These are phyloP conservation scores for Bathelium albidoporum DNA, from an alignment of 495 filamentous ascomycete genomes.

Conservation along the genomic window DNA sequence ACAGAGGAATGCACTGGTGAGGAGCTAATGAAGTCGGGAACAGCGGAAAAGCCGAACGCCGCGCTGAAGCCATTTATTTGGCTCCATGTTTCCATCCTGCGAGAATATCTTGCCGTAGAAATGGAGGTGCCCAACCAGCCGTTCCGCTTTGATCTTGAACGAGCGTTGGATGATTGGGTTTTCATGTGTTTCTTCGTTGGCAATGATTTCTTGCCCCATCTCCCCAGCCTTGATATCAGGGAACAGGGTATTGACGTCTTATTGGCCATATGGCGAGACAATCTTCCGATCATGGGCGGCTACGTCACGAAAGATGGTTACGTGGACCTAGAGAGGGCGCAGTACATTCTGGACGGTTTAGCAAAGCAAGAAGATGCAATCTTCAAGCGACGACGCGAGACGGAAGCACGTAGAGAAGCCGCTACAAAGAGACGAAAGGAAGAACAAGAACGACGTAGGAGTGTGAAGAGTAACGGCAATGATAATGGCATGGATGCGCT, in stretches of 20 bases:
- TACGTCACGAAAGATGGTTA: slow-evolving; percentile 92
- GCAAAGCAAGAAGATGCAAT: slow-evolving; percentile 95
- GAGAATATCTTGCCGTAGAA: slow-evolving; percentile 89
- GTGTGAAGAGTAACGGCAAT: slow-evolving; percentile 19
- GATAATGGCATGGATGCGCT: slow-evolving; percentile 13
- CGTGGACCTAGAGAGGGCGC: slow-evolving; percentile 76
- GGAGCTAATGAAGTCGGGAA: slow-evolving; percentile 72
- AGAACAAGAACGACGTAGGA: slow-evolving; percentile 46
- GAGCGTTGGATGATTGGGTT: slow-evolving; percentile 98
- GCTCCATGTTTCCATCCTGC: slow-evolving; percentile 83
- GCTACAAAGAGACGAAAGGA: slow-evolving; percentile 68
- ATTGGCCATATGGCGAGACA: slow-evolving; percentile 91
- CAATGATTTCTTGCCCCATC: slow-evolving; percentile 96
- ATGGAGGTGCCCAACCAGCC: slow-evolving; percentile 70
- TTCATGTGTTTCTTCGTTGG: slow-evolving; percentile 99
- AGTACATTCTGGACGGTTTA: slow-evolving; percentile 78
- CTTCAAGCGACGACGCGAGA: slow-evolving; percentile 72
- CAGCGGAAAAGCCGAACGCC: slow-evolving; percentile 69
- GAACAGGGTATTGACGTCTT: slow-evolving; percentile 96
- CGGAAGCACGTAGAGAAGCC: slow-evolving; percentile 70
- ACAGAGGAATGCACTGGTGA: slow-evolving; percentile 73
- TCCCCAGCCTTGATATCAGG: slow-evolving; percentile 91
- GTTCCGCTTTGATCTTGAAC: slow-evolving; percentile 78
- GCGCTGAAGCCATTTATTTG: slow-evolving; percentile 89
- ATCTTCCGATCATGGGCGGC: slow-evolving; percentile 80